Base-by-base conservation (phyloP, 192 early-diverging fungal species). In the Backusella mclennaniae region DNA sequence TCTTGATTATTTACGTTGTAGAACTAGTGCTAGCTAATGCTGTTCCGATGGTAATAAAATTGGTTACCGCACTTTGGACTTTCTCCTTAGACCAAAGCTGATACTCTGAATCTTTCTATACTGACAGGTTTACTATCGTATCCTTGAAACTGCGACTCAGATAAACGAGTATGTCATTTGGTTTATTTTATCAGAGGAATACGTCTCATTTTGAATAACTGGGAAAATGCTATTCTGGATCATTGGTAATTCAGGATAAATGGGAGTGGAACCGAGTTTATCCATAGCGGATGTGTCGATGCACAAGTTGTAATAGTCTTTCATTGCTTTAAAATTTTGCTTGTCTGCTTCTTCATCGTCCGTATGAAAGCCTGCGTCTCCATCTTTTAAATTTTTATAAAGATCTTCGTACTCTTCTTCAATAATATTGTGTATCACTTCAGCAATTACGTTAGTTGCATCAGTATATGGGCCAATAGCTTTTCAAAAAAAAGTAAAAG, bases 261-360 rank as follows among this genome's bases (percentile, higher is more conserved):
- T 21, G 4, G 86, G 88, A 3, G 78, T 69, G 0, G 78, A 76
- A n/a, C 84, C 82, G 3, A 84, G 72, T 41, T 71, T 49, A 15
- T 82, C 52, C 14, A 87, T 81, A 23, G 71, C 52, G 35, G 76
- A 70, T 69, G 86, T 83, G 35, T 87, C 79, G 80, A 88, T 84
- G 69, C 90, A 91, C 42, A 86, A 85, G 39, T 75, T 74, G 46
- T 90, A 93, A 11, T 89, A 81, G 1, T 80, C 38, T 71, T 91
- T 85, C 6, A 89, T 74, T 76, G 87, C 85, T 35, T 79, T 53
- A 67, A 91, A 87, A 68, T 90, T 89, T 53, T 84, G 76, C 15
- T 79, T 74, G 26, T 91, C 84, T n/a, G 84, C 74, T 67, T 79
- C 69, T 66, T 80, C 68, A 33, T 85, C 83, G 4, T 41, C 26